Evolutionary conservation across 208 protist genomes (phyloP).

Genomic region (Zelonia costaricensis): DNA sequence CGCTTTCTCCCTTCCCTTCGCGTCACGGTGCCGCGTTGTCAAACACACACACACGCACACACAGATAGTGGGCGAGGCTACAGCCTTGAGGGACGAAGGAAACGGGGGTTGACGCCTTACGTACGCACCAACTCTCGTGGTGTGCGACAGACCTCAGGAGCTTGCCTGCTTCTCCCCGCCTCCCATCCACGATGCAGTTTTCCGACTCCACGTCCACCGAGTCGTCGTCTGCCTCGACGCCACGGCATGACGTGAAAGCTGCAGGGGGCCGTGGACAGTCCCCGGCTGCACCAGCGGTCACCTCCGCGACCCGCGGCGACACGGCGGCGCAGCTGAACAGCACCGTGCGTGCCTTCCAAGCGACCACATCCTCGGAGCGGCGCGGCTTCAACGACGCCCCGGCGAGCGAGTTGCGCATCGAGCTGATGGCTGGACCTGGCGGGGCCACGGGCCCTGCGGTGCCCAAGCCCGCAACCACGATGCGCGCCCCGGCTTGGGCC

Average conservation of each 20-base stretch:
- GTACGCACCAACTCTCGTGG: too few species aligned
- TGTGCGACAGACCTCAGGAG: too few species aligned
- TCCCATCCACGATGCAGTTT: constrained; percentile 5
- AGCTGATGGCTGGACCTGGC: constrained; percentile 9
- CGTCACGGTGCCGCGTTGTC: too few species aligned
- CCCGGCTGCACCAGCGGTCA: too few species aligned
- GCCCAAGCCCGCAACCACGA: constrained; percentile 10
- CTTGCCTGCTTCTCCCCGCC: not conserved
- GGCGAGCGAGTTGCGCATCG: constrained; percentile 8
- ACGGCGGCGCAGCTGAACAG: constrained; percentile 1
- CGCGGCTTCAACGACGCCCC: not conserved
- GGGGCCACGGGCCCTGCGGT: not conserved
- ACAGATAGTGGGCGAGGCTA: too few species aligned
- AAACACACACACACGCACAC: too few species aligned
- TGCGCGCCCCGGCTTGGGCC: not conserved
- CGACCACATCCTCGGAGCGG: not conserved
- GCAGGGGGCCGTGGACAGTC: too few species aligned
- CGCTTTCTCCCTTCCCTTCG: too few species aligned
- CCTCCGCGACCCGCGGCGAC: too few species aligned
- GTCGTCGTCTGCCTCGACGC: constrained; percentile 1
- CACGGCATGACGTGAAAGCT: not conserved
- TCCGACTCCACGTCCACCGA: constrained; percentile 1
- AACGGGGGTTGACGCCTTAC: too few species aligned
- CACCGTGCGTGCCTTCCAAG: constrained; percentile 11
- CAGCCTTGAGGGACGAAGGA: too few species aligned